Evolutionary conservation across 2,329 filamentous ascomycete species (phyloP).

Genomic region (Fusarium liriodendri): DNA sequence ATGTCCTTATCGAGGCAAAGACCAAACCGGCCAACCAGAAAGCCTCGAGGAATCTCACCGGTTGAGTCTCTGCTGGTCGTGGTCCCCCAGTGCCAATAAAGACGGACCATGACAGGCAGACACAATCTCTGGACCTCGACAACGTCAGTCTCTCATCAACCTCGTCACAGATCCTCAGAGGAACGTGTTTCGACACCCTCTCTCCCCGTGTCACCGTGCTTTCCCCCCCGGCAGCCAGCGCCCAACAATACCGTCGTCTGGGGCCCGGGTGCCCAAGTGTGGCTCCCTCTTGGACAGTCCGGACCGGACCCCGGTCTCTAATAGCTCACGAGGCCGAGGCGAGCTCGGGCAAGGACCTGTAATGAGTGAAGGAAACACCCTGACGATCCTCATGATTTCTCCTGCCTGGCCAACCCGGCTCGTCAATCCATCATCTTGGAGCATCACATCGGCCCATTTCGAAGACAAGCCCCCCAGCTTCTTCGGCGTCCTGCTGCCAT

Average conservation of each 20-base stretch:
- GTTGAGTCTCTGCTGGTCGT: neutral
- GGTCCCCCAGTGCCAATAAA: slow-evolving; percentile 5
- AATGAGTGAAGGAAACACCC: slow-evolving; percentile 6
- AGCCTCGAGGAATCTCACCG: slow-evolving; percentile 1
- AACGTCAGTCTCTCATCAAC: slow-evolving; percentile 26
- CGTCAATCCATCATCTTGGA: neutral
- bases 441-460: slow-evolving; percentile 1
- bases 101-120: slow-evolving; percentile 10
- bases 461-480: neutral
- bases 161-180: neutral
- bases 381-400: slow-evolving; percentile 17
- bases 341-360: slow-evolving; percentile 13
- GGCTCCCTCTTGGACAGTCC: slow-evolving; percentile 5
- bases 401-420: neutral
- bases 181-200: slow-evolving; percentile 1
- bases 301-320: slow-evolving; percentile 8
- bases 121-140: neutral
- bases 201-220: neutral
- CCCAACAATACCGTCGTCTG: slow-evolving; percentile 1
- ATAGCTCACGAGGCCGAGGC: slow-evolving; percentile 13
- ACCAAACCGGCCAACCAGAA: slow-evolving; percentile 13
- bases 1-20: slow-evolving; percentile 29
- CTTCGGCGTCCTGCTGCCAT: slow-evolving; percentile 24
- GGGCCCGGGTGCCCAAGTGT: slow-evolving; percentile 27
- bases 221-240: neutral